Evolutionary conservation across 345 rosid species (phyloP).

Genomic region (Raphanus raphanistrum): DNA sequence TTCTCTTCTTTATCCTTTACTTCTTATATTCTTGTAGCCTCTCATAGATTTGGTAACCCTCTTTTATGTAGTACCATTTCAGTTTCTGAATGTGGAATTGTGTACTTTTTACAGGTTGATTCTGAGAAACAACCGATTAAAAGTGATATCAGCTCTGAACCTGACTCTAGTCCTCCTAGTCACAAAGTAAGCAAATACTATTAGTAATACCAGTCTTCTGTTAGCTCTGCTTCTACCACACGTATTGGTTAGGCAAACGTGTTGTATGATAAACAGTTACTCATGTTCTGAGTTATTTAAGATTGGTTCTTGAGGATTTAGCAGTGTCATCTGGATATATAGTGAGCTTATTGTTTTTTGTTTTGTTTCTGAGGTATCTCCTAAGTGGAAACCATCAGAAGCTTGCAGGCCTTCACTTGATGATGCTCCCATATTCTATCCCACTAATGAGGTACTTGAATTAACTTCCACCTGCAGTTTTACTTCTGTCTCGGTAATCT

Average conservation of each 20-base stretch:
- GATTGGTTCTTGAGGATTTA: not conserved
- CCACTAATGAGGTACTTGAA: constrained; percentile 72
- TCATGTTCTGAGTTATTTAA: not conserved
- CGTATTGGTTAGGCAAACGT: not conserved
- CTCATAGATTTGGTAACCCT: not conserved
- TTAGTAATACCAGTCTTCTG: not conserved
- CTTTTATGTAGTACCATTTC: not conserved
- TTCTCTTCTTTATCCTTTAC: constrained; percentile 38
- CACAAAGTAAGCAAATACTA: constrained; percentile 42
- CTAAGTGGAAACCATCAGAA: constrained; percentile 79
- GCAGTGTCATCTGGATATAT: not conserved
- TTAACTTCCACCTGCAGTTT: not conserved
- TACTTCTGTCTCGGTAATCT: constrained; percentile 2
- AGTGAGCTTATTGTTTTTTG: not conserved
- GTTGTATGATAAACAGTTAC: not conserved
- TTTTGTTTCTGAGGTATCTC: constrained; percentile 52
- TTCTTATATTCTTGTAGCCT: not conserved
- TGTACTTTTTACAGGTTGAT: constrained; percentile 46
- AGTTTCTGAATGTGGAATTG: constrained; percentile 29
- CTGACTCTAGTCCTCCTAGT: constrained; percentile 52
- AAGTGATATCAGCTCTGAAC: constrained; percentile 43
- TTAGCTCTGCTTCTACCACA: not conserved
- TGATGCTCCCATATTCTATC: constrained; percentile 91
- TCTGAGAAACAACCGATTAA: constrained; percentile 38
- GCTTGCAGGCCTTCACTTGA: constrained; percentile 78